Conservation (phyloP, 1,284 basidiomycete species). For the Coniferiporia weirii region DNA sequence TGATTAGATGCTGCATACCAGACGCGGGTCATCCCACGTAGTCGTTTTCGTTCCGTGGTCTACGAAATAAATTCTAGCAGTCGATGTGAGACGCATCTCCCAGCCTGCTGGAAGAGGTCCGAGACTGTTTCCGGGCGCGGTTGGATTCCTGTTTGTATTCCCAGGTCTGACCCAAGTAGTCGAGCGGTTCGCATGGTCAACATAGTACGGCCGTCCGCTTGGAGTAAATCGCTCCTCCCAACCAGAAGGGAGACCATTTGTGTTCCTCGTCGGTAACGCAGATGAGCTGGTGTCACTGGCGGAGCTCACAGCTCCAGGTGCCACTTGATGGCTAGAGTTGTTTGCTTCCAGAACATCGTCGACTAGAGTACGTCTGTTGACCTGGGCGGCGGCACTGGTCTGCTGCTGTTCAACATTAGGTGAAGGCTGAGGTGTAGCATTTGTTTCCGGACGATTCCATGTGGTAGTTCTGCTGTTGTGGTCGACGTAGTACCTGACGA, state of each 20-base stretch:
- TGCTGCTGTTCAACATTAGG: background rate
- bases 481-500: slow-evolving; percentile 63
- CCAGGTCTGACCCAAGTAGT: slow-evolving; percentile 96
- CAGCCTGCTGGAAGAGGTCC: slow-evolving; percentile 91
- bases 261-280: slow-evolving; percentile 52
- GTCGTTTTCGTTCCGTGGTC: slow-evolving; percentile 97
- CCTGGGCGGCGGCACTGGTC: slow-evolving; percentile 36
- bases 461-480: slow-evolving; percentile 94
- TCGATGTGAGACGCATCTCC: slow-evolving; percentile 96
- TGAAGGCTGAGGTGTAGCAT: slow-evolving; percentile 19
- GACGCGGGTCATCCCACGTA: slow-evolving; percentile 94
- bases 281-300: slow-evolving; percentile 31
- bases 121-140: slow-evolving; percentile 42
- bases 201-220: slow-evolving; percentile 96
- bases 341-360: slow-evolving; percentile 55
- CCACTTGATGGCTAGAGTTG: slow-evolving; percentile 28
- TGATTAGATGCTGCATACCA: slow-evolving; percentile 53
- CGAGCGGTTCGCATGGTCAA: slow-evolving; percentile 87
- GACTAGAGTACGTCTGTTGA: slow-evolving; percentile 53
- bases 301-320: slow-evolving; percentile 27
- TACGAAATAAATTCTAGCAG: slow-evolving; percentile 93
- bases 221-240: slow-evolving; percentile 99
- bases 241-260: slow-evolving; percentile 77
- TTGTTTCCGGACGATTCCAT: slow-evolving; percentile 70
- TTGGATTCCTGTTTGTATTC: slow-evolving; percentile 56